Percentiles rank a stretch among this genome's conserved stretches.
Evolutionary conservation across 164 flowering plant genomes (phyloP).

Genomic region (Dillenia turbinata): DNA sequence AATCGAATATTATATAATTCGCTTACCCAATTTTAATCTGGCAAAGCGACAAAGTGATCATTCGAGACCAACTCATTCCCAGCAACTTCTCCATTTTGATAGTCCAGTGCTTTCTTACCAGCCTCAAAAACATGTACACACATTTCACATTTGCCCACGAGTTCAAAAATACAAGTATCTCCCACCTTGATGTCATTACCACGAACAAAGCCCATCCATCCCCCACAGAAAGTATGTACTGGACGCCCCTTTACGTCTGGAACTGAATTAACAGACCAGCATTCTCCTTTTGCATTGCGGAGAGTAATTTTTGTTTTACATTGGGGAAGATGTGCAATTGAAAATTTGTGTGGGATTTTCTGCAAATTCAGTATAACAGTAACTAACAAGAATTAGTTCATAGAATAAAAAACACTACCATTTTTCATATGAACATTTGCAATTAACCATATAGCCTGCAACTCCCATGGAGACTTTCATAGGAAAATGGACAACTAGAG

Average conservation of each 20-base stretch:
- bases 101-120: conserved; percentile 18
- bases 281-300: conserved; percentile 25
- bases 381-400: no score
- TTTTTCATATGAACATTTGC: no score
- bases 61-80: background rate
- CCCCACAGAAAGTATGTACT: conserved; percentile 40
- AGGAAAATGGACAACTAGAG: no score
- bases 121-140: conserved; percentile 28
- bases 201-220: conserved; percentile 48
- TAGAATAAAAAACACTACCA: no score
- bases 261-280: conserved; percentile 38
- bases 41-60: background rate
- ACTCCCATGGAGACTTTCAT: no score
- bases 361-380: conserved; percentile 16
- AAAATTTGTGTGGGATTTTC: conserved; percentile 37
- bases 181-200: conserved; percentile 35
- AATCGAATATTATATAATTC: no score
- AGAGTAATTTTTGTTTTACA: conserved; percentile 28
- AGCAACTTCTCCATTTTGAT: conserved; percentile 6
- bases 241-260: conserved; percentile 14
- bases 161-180: conserved; percentile 47
- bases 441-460: no score
- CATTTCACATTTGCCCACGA: conserved; percentile 29
- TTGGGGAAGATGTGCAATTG: conserved; percentile 27
- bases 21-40: background rate